phyloP scores from a whole-genome alignment of 1,284 basidiomycete genomes.

The Singerocomus inundabilis region DNA sequence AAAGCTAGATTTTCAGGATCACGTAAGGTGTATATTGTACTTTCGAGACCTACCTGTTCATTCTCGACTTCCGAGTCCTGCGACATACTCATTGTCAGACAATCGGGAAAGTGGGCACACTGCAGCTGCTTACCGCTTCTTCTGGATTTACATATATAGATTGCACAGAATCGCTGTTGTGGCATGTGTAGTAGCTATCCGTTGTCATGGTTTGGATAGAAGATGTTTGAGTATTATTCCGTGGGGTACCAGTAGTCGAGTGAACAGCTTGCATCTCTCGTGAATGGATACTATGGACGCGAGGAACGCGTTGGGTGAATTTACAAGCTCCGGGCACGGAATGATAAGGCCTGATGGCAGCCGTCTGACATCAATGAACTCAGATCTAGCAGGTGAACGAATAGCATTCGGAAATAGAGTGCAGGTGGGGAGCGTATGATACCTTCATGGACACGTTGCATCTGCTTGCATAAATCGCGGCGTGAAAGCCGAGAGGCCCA shows the following conservation, averaged over 20 bases:
- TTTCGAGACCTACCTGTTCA: background rate
- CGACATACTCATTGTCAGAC: background rate
- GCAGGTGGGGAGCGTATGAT: background rate
- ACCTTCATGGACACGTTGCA: too few relatives aligned
- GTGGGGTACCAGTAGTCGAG: background rate
- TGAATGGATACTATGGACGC: background rate
- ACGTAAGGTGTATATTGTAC: too few relatives aligned
- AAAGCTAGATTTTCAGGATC: background rate
- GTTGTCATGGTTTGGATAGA: background rate
- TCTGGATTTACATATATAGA: background rate
- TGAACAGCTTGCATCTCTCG: background rate
- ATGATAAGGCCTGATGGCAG: background rate
- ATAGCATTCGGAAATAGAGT: background rate
- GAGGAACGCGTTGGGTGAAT: background rate
- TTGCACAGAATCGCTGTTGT: background rate
- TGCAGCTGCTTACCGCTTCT: background rate
- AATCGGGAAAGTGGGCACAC: background rate
- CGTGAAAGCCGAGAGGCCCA: too few relatives aligned
- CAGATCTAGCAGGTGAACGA: background rate
- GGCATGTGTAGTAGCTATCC: background rate
- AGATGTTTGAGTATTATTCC: background rate
- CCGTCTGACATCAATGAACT: background rate
- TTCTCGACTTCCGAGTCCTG: background rate
- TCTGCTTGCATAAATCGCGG: too few relatives aligned
- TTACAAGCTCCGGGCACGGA: background rate